Base-by-base conservation (phyloP, 2,329 filamentous ascomycete genomes). In the Sporothrix inflata region DNA sequence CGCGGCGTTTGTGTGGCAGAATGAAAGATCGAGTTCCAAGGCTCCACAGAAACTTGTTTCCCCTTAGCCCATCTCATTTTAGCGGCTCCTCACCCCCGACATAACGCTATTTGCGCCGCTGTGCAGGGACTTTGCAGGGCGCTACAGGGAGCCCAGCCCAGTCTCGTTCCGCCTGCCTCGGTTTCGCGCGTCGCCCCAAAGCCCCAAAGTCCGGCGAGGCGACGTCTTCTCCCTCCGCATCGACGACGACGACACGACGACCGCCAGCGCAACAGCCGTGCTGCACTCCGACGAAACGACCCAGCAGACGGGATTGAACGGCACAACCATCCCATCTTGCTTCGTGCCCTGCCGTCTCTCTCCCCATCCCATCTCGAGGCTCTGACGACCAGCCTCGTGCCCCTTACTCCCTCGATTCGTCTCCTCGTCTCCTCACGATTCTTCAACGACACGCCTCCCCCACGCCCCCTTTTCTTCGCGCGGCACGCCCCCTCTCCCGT, bases 111-210 rank as follows among this genome's bases (percentile, higher is more conserved):
- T 53, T n/a, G 45, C 27, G 42, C 45, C 45, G 11, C n/a, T 19
- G 27, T 34, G 45, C 65, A 67, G 65, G 42, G 42, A 51, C 63
- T n/a, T 12, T 67, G 19, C 63, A 69, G 65, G 47, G 40, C 40
- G 11, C 24, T 34, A 14, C 24, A 55, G 51, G 12, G 51, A 30
- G 51, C 24, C 24, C 30, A 21, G 55, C 34, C 38, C 60, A 7
- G 21, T 65, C 7, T 27, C 38, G 60, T 40, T 27, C 21, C 60
- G 21, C 30, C 51, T 42, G 45, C 30, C 66, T 69, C 30, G 34
- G 65, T 40, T 53, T 67, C 65, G 65, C 65, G 65, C 65, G 65
- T 67, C 45, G 9, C 34, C 45, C n/a, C 42, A 30, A 49, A 7
- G 27, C 60, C 34, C 45, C n/a, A 24, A 30, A 49, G 8, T 27